Conservation (phyloP, 2,329 filamentous ascomycete species). For the Canariomyces notabilis region DNA sequence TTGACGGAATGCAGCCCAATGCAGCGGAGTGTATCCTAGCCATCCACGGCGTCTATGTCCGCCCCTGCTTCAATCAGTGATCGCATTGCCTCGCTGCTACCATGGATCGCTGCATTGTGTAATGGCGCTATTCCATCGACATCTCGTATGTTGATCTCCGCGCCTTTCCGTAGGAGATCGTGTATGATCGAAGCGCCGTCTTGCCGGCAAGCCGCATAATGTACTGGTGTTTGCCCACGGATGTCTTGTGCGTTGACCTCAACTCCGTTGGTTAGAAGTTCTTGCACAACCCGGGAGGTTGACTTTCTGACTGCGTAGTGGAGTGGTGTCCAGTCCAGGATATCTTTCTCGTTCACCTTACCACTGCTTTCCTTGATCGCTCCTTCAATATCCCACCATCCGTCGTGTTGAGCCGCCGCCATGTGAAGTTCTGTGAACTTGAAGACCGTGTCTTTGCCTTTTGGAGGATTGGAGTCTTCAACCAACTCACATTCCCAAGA, state of each 20-base stretch:
- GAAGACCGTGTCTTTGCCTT: background rate
- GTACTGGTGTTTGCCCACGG: slow-evolving; percentile 24
- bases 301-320: slow-evolving; percentile 19
- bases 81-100: background rate
- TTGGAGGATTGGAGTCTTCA: background rate
- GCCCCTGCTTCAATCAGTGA: background rate
- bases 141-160: slow-evolving; percentile 9
- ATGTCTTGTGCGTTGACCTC: slow-evolving; percentile 16
- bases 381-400: too few species aligned
- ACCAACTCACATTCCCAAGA: background rate
- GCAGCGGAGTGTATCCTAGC: background rate
- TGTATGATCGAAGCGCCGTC: background rate
- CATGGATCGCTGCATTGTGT: slow-evolving; percentile 21
- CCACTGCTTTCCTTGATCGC: background rate
- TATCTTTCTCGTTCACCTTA: slow-evolving; percentile 15
- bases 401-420: too few species aligned
- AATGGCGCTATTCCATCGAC: slow-evolving; percentile 18
- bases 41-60: background rate
- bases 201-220: slow-evolving; percentile 21
- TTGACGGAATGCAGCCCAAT: background rate
- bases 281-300: background rate
- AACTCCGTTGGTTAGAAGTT: slow-evolving; percentile 5
- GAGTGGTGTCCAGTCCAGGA: slow-evolving; percentile 23
- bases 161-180: background rate
- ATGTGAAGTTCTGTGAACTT: background rate